Evolutionary conservation across 1,139 yeast genomes (phyloP).

Genomic region (Casaregolazyma suthepensis): DNA sequence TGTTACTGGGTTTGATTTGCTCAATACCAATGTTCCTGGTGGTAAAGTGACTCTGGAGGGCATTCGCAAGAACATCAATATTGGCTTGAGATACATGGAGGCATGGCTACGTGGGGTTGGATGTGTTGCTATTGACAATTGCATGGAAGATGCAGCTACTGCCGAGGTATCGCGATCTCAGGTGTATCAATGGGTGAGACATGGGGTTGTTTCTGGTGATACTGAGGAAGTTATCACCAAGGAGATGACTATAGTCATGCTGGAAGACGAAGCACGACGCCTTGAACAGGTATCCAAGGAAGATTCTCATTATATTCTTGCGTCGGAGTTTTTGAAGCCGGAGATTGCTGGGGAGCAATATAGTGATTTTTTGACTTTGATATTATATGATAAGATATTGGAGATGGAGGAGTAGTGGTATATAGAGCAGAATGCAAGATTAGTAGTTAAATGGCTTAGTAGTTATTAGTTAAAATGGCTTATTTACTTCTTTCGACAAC

Average conservation of each 20-base stretch:
- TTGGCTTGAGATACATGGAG: constrained; percentile 69
- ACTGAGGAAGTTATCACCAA: constrained; percentile 48
- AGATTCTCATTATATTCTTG: constrained; percentile 43
- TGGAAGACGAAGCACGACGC: constrained; percentile 55
- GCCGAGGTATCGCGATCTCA: constrained; percentile 78
- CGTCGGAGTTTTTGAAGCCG: constrained; percentile 56
- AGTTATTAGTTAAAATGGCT: too few species aligned
- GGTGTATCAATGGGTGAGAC: constrained; percentile 76
- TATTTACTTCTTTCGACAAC: too few species aligned
- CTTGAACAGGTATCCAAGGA: constrained; percentile 48
- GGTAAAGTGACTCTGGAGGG: constrained; percentile 66
- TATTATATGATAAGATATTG: constrained; percentile 33
- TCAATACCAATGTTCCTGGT: constrained; percentile 58
- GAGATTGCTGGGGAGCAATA: constrained; percentile 61
- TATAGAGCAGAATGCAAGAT: too few species aligned
- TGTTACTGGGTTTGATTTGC: constrained; percentile 58
- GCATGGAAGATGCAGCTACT: constrained; percentile 83
- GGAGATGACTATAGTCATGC: constrained; percentile 47
- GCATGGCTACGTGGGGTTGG: constrained; percentile 77
- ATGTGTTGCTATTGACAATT: constrained; percentile 71
- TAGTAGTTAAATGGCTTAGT: too few species aligned
- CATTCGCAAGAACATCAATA: constrained; percentile 59
- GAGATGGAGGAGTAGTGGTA: neutral
- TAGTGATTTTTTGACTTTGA: constrained; percentile 55
- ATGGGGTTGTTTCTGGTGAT: constrained; percentile 54